These are phyloP conservation scores for Scutellaria galericulata DNA, from an alignment of 257 asterid genomes.

Conservation along the genomic window DNA sequence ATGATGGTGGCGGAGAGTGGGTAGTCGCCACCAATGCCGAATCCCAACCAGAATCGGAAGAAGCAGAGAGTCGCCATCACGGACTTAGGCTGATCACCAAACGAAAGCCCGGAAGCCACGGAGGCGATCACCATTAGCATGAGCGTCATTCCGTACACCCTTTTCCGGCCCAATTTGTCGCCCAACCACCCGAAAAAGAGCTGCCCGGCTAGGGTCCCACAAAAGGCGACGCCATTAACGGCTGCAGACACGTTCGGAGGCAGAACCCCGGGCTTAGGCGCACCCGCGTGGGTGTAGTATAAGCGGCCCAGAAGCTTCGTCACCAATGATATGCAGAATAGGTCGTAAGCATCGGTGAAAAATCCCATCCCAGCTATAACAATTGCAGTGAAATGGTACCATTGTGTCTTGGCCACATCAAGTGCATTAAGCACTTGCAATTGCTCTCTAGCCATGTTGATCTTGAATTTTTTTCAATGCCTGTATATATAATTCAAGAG, in stretches of 20 bases:
- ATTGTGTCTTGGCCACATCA: constrained; percentile 65
- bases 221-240: constrained; percentile 65
- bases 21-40: constrained; percentile 81
- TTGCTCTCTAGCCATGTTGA: constrained; percentile 44
- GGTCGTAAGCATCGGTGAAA: constrained; percentile 74
- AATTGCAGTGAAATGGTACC: constrained; percentile 68
- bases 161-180: constrained; percentile 67
- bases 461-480: too few relatives aligned
- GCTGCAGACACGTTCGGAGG: constrained; percentile 56
- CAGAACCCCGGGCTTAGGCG: constrained; percentile 47
- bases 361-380: constrained; percentile 73
- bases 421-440: constrained; percentile 63
- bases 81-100: constrained; percentile 45
- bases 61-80: constrained; percentile 74
- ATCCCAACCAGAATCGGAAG: constrained; percentile 77
- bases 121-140: constrained; percentile 63
- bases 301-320: constrained; percentile 59
- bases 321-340: constrained; percentile 53
- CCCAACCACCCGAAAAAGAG: constrained; percentile 81
- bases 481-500: too few relatives aligned
- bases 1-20: constrained; percentile 78
- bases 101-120: constrained; percentile 60
- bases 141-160: constrained; percentile 66
- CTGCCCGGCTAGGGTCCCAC: constrained; percentile 69
- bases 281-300: constrained; percentile 39